These are phyloP conservation scores for Medicago ruthenica DNA, from an alignment of 306 rosid species.

Conservation along the genomic window DNA sequence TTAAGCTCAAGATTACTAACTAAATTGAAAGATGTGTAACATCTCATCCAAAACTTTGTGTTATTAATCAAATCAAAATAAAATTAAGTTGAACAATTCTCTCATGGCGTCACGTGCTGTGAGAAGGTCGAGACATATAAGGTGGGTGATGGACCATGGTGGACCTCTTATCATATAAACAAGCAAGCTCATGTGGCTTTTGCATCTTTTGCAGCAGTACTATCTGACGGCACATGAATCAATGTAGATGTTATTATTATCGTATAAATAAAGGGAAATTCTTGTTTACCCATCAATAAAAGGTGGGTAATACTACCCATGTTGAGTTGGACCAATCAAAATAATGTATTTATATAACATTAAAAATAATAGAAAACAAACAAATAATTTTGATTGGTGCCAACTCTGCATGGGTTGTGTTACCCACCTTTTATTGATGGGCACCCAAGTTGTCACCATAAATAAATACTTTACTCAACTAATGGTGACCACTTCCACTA, in stretches of 20 bases:
- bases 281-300: no score
- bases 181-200: constrained; percentile 43
- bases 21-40: not conserved
- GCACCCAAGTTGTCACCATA: no score
- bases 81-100: not conserved
- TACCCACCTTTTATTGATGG: no score
- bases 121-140: constrained; percentile 49
- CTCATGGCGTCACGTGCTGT: constrained; percentile 76
- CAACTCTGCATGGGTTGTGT: no score
- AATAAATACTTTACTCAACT: constrained; percentile 25
- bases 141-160: constrained; percentile 49
- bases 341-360: no score
- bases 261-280: no score
- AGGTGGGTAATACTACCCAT: no score
- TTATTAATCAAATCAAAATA: not conserved
- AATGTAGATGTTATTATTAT: constrained; percentile 24
- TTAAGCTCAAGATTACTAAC: not conserved
- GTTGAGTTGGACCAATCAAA: no score
- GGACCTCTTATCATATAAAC: constrained; percentile 39
- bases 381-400: no score
- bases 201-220: constrained; percentile 30
- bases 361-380: no score
- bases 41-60: not conserved
- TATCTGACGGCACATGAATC: constrained; percentile 44
- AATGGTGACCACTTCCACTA: constrained; percentile 23